Percentiles rank a stretch among this genome's conserved stretches.
These are phyloP conservation scores for Nakazawaea laoshanensis DNA, from an alignment of 805 yeast genomes.

Conservation along the genomic window DNA sequence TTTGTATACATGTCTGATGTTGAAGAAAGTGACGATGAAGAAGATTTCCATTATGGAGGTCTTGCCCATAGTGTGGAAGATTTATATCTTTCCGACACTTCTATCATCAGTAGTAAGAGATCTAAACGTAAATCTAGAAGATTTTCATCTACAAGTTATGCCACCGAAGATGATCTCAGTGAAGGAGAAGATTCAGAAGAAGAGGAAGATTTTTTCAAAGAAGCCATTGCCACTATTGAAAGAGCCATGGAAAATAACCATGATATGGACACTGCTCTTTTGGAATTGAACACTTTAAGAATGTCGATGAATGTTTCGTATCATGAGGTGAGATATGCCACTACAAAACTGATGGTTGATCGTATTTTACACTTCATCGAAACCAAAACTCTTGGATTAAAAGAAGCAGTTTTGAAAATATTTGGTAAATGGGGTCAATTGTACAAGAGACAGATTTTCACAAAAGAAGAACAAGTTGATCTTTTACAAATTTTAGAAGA, in stretches of 20 bases:
- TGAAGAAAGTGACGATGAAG: slow-evolving; percentile 36
- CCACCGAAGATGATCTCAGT: slow-evolving; percentile 29
- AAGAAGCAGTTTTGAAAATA: slow-evolving; percentile 69
- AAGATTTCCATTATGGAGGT: slow-evolving; percentile 27
- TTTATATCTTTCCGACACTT: slow-evolving; percentile 43
- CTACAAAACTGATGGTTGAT: slow-evolving; percentile 60
- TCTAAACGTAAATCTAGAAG: slow-evolving; percentile 30
- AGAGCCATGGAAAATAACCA: slow-evolving; percentile 91
- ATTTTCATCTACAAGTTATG: slow-evolving; percentile 21
- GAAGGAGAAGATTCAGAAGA: slow-evolving; percentile 30
- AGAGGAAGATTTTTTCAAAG: slow-evolving; percentile 75
- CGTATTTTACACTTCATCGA: slow-evolving; percentile 67
- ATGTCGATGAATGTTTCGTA: slow-evolving; percentile 97
- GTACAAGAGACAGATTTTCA: slow-evolving; percentile 81
- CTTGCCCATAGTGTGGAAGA: slow-evolving; percentile 33
- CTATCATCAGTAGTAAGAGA: slow-evolving; percentile 36
- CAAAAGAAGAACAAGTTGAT: slow-evolving; percentile 68
- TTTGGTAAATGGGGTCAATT: slow-evolving; percentile 77
- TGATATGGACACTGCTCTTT: slow-evolving; percentile 83
- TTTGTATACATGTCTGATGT: slow-evolving; percentile 24
- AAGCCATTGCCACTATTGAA: slow-evolving; percentile 90
- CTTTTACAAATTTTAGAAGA: slow-evolving; percentile 45
- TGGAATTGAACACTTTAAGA: slow-evolving; percentile 88
- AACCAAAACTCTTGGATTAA: slow-evolving; percentile 68
- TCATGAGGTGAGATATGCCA: slow-evolving; percentile 84